Percentiles rank a stretch among this genome's conserved stretches.
Conservation (phyloP, 805 yeast species). For the Kazachstania martiniae region DNA sequence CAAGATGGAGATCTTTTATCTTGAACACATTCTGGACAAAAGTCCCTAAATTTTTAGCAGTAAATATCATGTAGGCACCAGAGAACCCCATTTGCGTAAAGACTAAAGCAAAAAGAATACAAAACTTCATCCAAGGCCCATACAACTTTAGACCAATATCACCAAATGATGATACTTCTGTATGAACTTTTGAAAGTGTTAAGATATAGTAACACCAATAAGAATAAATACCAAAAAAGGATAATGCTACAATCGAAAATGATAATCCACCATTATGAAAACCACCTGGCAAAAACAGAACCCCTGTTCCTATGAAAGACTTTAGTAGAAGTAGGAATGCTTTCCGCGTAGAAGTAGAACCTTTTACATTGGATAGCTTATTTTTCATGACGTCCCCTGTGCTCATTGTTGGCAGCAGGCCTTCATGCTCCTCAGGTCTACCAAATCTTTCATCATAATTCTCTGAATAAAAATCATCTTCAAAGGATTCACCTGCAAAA, state of each 20-base stretch:
- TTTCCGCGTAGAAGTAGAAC: constrained; percentile 63
- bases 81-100: constrained; percentile 72
- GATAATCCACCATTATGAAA: constrained; percentile 62
- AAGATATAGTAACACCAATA: constrained; percentile 70
- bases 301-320: constrained; percentile 72
- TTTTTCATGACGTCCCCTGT: constrained; percentile 6
- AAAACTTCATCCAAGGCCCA: constrained; percentile 53
- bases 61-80: constrained; percentile 71
- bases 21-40: no score
- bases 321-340: constrained; percentile 63
- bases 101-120: constrained; percentile 54
- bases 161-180: constrained; percentile 65
- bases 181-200: constrained; percentile 44
- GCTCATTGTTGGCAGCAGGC: constrained; percentile 7
- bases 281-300: constrained; percentile 57
- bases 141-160: constrained; percentile 58
- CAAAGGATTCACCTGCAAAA: constrained; percentile 77
- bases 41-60: constrained; percentile 60
- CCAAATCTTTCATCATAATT: constrained; percentile 28
- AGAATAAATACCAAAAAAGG: constrained; percentile 57
- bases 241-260: constrained; percentile 42
- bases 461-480: constrained; percentile 43
- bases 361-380: constrained; percentile 30
- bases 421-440: constrained; percentile 4
- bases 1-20: no score